Evolutionary conservation across 495 filamentous ascomycete genomes (phyloP), one percentile per base, ranked within the genome.

Genomic region (Gamarada debralockiae): DNA sequence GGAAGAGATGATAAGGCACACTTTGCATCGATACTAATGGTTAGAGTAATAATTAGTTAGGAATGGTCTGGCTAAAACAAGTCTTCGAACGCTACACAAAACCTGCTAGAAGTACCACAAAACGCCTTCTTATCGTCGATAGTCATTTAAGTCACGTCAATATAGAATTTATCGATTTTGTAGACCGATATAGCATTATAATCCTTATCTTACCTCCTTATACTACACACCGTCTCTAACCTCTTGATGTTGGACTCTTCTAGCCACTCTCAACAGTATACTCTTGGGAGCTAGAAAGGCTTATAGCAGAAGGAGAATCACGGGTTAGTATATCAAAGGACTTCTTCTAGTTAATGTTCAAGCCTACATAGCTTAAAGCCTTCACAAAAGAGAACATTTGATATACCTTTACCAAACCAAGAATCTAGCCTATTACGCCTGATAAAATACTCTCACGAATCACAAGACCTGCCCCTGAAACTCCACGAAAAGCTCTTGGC

Each of bases 221-320:
- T 47, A 46, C 51, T 4, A 55, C 52, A 10, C 29, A 59, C 18
- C 23, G 24, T 5, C 34, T 58, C 6, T 24, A 59, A 29, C 51
- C 52, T 29, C 40, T 59, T 14, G 52, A 59, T 39, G 38, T 59
- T 17, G 46, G 56, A 5, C 13, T 54, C 10, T 59, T 59, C 22
- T 14, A 43, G 14, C 43, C 50, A 21, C 43, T 58, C 2, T 48
- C 42, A 2, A 52, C 41, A 21, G 39, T 22, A 8, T 53, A 53
- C 31, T 37, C 27, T 5, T 7, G 6, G 6, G 39, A 37, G n/a
- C 17, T 45, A 15, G 29, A 53, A 3, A 13, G 21, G 8, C 5
- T 36, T 4, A 47, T 53, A 23, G 14, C 14, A 7, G 18, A 33
- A 3, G 6, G 36, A 2, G 20, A 9, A 12, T 21, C 36, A 2